Conservation (phyloP, 495 filamentous ascomycete genomes). For the Platismatia glauca region DNA sequence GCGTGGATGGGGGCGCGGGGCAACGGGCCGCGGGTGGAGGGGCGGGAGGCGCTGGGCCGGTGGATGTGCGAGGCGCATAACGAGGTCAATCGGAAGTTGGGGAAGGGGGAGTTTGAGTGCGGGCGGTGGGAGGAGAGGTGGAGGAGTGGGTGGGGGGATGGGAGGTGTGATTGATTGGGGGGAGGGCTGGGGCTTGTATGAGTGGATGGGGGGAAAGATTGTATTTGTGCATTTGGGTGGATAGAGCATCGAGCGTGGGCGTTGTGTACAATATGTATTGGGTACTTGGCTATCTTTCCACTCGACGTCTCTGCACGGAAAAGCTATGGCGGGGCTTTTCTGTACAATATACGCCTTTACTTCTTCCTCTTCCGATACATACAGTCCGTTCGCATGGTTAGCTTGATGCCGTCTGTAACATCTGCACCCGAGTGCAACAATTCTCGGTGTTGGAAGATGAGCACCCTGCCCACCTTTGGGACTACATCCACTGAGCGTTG, state of each 20-base stretch:
- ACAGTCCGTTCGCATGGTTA: conserved; percentile 68
- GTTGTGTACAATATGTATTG: conserved; percentile 3
- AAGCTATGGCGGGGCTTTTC: not conserved
- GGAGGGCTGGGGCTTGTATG: no score
- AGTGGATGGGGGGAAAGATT: not conserved
- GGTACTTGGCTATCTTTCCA: not conserved
- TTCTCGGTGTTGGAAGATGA: conserved; percentile 67
- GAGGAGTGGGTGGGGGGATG: conserved; percentile 90
- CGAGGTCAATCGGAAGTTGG: conserved; percentile 88
- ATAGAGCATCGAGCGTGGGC: conserved; percentile 16
- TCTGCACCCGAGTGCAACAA: conserved; percentile 69
- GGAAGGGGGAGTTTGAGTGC: conserved; percentile 90
- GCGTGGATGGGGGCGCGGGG: conserved; percentile 62
- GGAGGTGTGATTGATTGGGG: conserved; percentile 38
- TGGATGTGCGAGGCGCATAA: conserved; percentile 99
- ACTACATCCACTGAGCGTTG: conserved; percentile 50
- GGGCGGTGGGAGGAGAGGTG: conserved; percentile 86
- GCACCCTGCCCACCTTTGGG: conserved; percentile 59
- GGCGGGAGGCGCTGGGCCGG: conserved; percentile 65
- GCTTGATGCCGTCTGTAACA: conserved; percentile 62
- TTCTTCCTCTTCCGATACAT: conserved; percentile 45
- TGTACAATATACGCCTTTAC: conserved; percentile 5
- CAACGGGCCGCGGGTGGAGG: conserved; percentile 59
- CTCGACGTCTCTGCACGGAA: not conserved
- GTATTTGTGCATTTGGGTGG: not conserved